Evolutionary conservation across 176 grass and related monocot species (phyloP).

Genomic region (Raddia distichophylla): DNA sequence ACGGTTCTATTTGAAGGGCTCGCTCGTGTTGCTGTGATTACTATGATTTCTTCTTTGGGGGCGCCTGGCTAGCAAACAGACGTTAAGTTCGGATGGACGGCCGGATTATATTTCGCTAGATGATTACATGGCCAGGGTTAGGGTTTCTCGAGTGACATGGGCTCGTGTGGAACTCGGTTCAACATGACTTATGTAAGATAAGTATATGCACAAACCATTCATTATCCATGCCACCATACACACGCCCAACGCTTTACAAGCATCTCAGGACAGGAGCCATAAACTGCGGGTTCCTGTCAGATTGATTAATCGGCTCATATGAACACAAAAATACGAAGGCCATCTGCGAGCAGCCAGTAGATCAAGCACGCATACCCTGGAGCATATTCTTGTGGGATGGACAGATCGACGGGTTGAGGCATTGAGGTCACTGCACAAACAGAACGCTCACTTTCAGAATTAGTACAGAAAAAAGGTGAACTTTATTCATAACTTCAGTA

Average conservation of each 20-base stretch:
- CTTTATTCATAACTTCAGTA: not conserved
- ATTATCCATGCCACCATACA: constrained; percentile 1
- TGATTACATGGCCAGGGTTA: no score
- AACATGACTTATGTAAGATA: no score
- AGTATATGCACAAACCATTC: constrained; percentile 4
- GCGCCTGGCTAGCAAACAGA: no score
- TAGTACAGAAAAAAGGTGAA: not conserved
- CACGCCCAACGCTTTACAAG: constrained; percentile 30
- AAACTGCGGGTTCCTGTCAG: not conserved
- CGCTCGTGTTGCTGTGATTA: no score
- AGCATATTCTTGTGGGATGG: constrained; percentile 9
- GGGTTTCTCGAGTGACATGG: no score
- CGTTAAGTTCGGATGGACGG: no score
- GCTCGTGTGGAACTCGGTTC: no score
- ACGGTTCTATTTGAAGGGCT: no score
- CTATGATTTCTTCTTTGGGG: no score
- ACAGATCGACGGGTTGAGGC: not conserved
- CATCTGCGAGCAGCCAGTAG: not conserved
- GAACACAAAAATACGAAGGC: constrained; percentile 13
- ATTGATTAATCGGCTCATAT: constrained; percentile 2
- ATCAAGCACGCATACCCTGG: not conserved
- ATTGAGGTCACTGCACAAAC: constrained; percentile 20
- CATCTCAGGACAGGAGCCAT: constrained; percentile 19
- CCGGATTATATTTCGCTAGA: no score
- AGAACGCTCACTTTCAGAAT: constrained; percentile 2